Conservation (phyloP, 2,329 filamentous ascomycete genomes). For the Eurotiales sp. region DNA sequence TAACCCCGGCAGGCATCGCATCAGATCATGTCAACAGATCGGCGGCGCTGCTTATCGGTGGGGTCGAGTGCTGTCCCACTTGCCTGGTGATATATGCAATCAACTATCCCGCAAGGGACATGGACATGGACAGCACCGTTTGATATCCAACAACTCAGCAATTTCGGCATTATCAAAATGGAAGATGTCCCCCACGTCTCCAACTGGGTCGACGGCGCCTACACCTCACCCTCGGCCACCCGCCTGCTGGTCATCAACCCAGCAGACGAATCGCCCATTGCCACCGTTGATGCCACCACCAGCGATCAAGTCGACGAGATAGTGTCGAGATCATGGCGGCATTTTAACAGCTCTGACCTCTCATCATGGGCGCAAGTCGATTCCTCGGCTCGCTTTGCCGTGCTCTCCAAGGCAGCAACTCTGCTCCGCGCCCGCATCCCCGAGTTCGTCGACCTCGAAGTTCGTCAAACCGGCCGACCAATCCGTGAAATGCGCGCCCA, state of each 20-base stretch:
- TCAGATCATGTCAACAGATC: too few relatives aligned
- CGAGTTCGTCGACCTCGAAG: constrained; percentile 60
- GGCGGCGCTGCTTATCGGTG: too few relatives aligned
- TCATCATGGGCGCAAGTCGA: constrained; percentile 57
- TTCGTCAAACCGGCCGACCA: constrained; percentile 64
- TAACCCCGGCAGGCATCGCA: too few relatives aligned
- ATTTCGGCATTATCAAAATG: too few relatives aligned
- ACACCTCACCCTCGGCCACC: constrained; percentile 16
- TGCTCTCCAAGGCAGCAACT: constrained; percentile 58
- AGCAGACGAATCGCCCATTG: constrained; percentile 27
- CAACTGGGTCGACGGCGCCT: constrained; percentile 30
- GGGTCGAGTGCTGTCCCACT: too few relatives aligned
- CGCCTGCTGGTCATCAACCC: constrained; percentile 28
- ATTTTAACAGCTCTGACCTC: constrained; percentile 38
- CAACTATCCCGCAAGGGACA: too few relatives aligned
- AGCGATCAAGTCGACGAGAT: constrained; percentile 52
- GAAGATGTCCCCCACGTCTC: constrained; percentile 21
- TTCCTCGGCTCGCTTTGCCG: constrained; percentile 57
- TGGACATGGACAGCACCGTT: too few relatives aligned
- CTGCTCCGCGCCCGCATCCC: constrained; percentile 53
- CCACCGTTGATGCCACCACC: constrained; percentile 52
- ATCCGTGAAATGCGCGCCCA: constrained; percentile 69
- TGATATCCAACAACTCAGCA: too few relatives aligned
- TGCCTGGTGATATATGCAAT: too few relatives aligned
- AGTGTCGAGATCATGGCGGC: constrained; percentile 31